A percentile compares a stretch with the other conserved stretches of the same genome.
These are phyloP conservation scores for Pichia manshurica DNA, from an alignment of 805 yeast species.

Conservation along the genomic window DNA sequence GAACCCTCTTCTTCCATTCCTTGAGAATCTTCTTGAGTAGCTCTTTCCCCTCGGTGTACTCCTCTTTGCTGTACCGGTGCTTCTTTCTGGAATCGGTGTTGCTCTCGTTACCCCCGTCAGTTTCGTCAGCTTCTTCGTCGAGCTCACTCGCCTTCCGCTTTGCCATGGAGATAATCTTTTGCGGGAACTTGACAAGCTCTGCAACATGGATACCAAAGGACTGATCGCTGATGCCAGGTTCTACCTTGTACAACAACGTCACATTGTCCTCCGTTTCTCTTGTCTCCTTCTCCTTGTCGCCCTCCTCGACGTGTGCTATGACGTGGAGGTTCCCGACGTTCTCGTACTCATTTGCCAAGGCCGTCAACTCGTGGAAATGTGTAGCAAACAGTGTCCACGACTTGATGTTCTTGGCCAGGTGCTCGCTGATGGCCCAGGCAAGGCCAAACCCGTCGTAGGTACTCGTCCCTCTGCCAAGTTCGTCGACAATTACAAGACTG, in stretches of 20 bases:
- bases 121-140: constrained; percentile 50
- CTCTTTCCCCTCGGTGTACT: constrained; percentile 50
- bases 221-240: constrained; percentile 90
- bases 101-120: constrained; percentile 28
- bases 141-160: constrained; percentile 87
- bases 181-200: constrained; percentile 88
- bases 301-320: constrained; percentile 76
- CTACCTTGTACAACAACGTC: constrained; percentile 88
- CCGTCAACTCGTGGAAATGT: constrained; percentile 94
- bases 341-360: constrained; percentile 54
- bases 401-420: constrained; percentile 60
- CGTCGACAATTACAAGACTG: constrained; percentile 86
- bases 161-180: constrained; percentile 88
- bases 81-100: constrained; percentile 44
- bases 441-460: constrained; percentile 97
- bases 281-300: constrained; percentile 20
- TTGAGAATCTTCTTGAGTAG: constrained; percentile 44
- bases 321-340: constrained; percentile 84
- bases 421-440: constrained; percentile 94
- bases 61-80: constrained; percentile 46
- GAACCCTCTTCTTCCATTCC: constrained; percentile 48
- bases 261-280: constrained; percentile 53
- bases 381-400: constrained; percentile 92
- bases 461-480: constrained; percentile 90
- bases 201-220: constrained; percentile 98